Percentiles rank a stretch among this genome's conserved stretches.
phyloP scores from a whole-genome alignment of 495 filamentous ascomycete species.

The Penicillium dipodomyicola region DNA sequence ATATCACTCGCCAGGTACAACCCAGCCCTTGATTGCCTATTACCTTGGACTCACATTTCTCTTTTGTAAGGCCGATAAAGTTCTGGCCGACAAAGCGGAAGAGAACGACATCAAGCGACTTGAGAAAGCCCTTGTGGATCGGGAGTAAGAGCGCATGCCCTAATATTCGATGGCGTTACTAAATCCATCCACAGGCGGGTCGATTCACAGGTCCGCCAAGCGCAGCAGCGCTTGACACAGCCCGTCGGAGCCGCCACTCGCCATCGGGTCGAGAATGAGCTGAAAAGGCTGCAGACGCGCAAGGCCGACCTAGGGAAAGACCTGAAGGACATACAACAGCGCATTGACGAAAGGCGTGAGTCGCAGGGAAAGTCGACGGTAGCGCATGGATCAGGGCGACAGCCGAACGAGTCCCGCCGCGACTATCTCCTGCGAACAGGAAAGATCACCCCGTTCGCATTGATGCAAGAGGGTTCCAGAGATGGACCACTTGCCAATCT shows the following conservation, averaged over 20 bases:
- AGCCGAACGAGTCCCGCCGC: slow-evolving; percentile 76
- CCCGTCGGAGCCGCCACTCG: slow-evolving; percentile 47
- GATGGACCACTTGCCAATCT: slow-evolving; percentile 60
- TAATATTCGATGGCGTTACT: slow-evolving; percentile 4
- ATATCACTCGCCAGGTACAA: slow-evolving; percentile 56
- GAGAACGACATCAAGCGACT: slow-evolving; percentile 84
- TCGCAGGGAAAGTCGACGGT: slow-evolving; percentile 44
- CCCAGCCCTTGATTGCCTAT: neutral
- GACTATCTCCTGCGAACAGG: slow-evolving; percentile 93
- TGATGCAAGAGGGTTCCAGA: slow-evolving; percentile 54
- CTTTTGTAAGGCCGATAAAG: slow-evolving; percentile 62
- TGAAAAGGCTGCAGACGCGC: slow-evolving; percentile 59
- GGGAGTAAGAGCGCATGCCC: slow-evolving; percentile 41
- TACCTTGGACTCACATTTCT: slow-evolving; percentile 9
- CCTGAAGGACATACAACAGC: slow-evolving; percentile 69
- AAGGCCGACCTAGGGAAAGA: slow-evolving; percentile 63
- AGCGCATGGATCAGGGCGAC: slow-evolving; percentile 49
- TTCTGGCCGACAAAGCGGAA: slow-evolving; percentile 78
- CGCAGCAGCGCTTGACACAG: slow-evolving; percentile 50
- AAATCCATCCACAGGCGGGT: slow-evolving; percentile 38
- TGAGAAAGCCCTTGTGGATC: slow-evolving; percentile 66
- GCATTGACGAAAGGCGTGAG: slow-evolving; percentile 70
- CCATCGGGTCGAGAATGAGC: slow-evolving; percentile 57
- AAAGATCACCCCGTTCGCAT: slow-evolving; percentile 94
- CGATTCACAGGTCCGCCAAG: slow-evolving; percentile 45